A percentile compares a stretch with the other conserved stretches of the same genome.
phyloP scores from a whole-genome alignment of 1,284 basidiomycete genomes.

The Pseudozyma flocculosa region DNA sequence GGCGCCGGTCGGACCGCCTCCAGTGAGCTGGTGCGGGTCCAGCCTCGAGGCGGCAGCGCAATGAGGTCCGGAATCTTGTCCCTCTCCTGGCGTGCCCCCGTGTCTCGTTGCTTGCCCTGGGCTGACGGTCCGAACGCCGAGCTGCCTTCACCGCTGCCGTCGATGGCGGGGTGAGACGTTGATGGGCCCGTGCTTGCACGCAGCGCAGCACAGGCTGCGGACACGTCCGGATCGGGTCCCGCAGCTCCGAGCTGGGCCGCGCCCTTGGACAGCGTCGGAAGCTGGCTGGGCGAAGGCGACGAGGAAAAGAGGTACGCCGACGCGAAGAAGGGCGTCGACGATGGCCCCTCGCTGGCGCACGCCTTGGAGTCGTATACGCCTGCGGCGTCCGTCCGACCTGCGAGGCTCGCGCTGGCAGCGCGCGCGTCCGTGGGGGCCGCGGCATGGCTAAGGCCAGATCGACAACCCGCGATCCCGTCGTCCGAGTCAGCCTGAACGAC shows the following conservation, averaged over 20 bases:
- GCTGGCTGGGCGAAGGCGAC: not conserved
- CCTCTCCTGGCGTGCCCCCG: not conserved
- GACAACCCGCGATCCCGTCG: too few species aligned
- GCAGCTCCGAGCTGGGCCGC: not conserved
- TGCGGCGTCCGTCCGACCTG: constrained; percentile 7
- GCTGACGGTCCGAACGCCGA: not conserved
- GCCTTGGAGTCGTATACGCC: not conserved
- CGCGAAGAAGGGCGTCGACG: constrained; percentile 4
- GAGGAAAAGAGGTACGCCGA: not conserved
- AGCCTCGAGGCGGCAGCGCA: not conserved
- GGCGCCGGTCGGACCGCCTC: not conserved
- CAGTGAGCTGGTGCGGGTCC: not conserved
- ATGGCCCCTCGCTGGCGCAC: not conserved
- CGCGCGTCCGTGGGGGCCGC: too few species aligned
- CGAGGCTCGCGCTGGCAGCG: not conserved
- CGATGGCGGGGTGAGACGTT: too few species aligned
- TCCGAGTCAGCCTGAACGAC: too few species aligned
- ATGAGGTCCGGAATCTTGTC: not conserved
- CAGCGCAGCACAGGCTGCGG: not conserved
- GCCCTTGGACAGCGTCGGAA: not conserved
- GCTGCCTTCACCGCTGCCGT: not conserved
- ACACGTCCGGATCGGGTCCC: not conserved
- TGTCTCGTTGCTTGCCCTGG: not conserved
- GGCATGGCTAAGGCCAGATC: too few species aligned
- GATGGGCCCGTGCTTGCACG: too few species aligned